Evolutionary conservation across 1,139 yeast genomes (phyloP), one percentile per base, ranked within the genome.

Genomic region (Blastobotrys aristatus): DNA sequence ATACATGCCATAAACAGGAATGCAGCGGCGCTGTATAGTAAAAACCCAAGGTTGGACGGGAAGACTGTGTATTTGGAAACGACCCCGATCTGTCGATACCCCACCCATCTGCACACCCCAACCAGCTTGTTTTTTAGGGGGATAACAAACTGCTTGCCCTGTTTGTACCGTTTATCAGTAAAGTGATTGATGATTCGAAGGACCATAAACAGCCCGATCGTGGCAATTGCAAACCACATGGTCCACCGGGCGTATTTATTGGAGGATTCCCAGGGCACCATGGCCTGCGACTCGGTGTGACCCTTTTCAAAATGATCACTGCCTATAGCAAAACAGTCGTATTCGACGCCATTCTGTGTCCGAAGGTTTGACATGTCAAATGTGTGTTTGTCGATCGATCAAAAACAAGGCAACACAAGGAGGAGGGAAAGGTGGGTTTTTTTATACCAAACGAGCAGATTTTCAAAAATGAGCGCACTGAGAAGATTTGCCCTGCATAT

Each of bases 21-120:
- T 1, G 78, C 67, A 0, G 67, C 68, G 3, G 62, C 48, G 38
- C 77, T 58, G 38, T 75, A 61, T n/a, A 76, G 47, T 1, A 72
- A 53, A 5, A 75, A 66, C 0, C 83, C 84, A 6, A 74, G 56
- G 2, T 82, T 75, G 2, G 71, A 64, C 1, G 85, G 85, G 16
- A 79, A 60, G 1, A 81, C 79, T 1, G 76, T 65, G 33, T 59
- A 59, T 40, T 66, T 64, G 31, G 74, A 66, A 4, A 69, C 20
- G 1, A 53, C 31, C 0, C 82, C 79, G 2, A 77, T 50, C 52
- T 72, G 75, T 52, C 74, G 72, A 58, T 80, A 80, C 1, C 79
- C 74, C 7, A 79, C 45, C 49, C 56, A 72, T 50, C 86, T 67
- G 29, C 69, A 64, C 42, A 74, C 60, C 1, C 82, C 74, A 55